Evolutionary conservation across 352 stramenopile genomes (phyloP).

Genomic region (Pilasporangium apinafurcum): DNA sequence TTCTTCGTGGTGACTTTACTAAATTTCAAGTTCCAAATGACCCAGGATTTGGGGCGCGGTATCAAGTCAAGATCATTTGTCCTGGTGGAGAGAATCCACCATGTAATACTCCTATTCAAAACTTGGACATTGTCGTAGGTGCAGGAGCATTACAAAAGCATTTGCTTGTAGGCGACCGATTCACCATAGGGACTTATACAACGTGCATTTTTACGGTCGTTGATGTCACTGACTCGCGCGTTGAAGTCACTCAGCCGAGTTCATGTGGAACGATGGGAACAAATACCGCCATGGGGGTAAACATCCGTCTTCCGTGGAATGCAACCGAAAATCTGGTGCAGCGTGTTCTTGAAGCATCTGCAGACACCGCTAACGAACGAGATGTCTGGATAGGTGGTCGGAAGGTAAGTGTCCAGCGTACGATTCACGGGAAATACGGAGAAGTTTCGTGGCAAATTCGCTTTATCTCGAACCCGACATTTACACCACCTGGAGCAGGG

Average conservation of each 20-base stretch:
- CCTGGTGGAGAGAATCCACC: conserved; percentile 1
- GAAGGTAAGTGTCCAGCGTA: conserved; percentile 80
- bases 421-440: conserved; percentile 93
- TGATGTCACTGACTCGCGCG: conserved; percentile 11
- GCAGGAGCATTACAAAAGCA: conserved; percentile 20
- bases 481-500: conserved; percentile 87
- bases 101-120: conserved; percentile 20
- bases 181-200: conserved; percentile 42
- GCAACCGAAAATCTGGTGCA: conserved; percentile 39
- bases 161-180: conserved; percentile 35
- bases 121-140: conserved; percentile 22
- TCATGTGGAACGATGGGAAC: conserved; percentile 20
- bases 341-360: conserved; percentile 46
- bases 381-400: conserved; percentile 41
- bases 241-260: conserved; percentile 28
- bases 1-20: conserved; percentile 88
- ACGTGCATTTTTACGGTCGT: conserved; percentile 51
- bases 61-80: conserved; percentile 29
- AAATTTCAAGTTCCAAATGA: conserved; percentile 82
- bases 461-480: conserved; percentile 90
- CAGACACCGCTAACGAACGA: conserved; percentile 28
- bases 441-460: conserved; percentile 91
- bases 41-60: conserved; percentile 39
- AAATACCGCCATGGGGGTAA: conserved; percentile 12
- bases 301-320: conserved; percentile 59